These are phyloP conservation scores for Penicillium subrubescens DNA, from an alignment of 495 filamentous ascomycete species.

Conservation along the genomic window DNA sequence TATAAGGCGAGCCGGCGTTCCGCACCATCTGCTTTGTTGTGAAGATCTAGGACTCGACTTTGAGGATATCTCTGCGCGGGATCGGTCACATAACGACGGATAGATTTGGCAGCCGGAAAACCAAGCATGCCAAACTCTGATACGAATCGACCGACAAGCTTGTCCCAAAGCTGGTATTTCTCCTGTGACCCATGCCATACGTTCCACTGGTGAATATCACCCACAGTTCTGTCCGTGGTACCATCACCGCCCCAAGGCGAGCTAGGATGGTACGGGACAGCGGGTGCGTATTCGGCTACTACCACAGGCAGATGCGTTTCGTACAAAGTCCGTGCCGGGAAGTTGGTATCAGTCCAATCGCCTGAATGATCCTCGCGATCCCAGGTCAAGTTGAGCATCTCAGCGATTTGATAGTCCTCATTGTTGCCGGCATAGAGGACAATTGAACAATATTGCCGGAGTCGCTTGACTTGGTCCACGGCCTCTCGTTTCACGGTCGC, in stretches of 20 bases:
- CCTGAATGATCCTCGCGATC: not conserved
- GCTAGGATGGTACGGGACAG: not conserved
- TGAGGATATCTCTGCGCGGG: not conserved
- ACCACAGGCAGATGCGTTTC: not conserved
- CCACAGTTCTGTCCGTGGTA: not conserved
- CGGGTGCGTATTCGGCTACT: not conserved
- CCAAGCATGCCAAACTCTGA: constrained; percentile 87
- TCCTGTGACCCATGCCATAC: constrained; percentile 82
- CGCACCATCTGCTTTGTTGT: not conserved
- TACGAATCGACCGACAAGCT: constrained; percentile 75
- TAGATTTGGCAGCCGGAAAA: not conserved
- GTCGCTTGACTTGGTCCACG: constrained; percentile 42
- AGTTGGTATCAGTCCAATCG: not conserved
- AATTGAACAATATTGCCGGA: not conserved
- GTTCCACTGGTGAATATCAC: constrained; percentile 87
- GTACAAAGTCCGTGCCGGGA: not conserved
- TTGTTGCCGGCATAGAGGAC: not conserved
- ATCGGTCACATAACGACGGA: not conserved
- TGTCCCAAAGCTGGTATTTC: constrained; percentile 78
- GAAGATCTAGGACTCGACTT: not conserved
- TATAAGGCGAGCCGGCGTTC: not conserved
- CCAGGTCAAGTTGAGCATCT: not conserved
- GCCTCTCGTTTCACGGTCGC: constrained; percentile 66
- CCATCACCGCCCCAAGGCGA: not conserved
- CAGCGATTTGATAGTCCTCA: not conserved